A percentile compares a stretch with the other conserved stretches of the same genome.
These are phyloP conservation scores for Corchorus capsularis DNA, from an alignment of 345 rosid genomes.

Conservation along the genomic window DNA sequence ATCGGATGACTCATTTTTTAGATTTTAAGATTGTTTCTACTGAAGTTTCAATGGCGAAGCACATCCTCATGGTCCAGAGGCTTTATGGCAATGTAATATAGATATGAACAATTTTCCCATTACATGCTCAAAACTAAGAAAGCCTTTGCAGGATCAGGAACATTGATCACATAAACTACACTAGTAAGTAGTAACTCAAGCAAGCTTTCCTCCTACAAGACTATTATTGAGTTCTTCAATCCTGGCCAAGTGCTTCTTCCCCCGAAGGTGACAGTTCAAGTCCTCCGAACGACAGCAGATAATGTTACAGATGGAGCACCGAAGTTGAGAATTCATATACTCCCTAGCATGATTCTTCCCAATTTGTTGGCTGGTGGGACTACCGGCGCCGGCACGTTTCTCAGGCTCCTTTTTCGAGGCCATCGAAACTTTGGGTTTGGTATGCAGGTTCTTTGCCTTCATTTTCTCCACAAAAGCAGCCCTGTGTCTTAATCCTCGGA, in stretches of 20 bases:
- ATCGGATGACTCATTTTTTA: too few species aligned
- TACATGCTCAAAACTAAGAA: constrained; percentile 7
- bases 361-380: not conserved
- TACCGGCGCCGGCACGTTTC: not conserved
- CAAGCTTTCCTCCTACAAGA: not conserved
- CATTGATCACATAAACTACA: not conserved
- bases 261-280: constrained; percentile 8
- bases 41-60: too few species aligned
- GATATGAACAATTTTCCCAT: not conserved
- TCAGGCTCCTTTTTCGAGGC: not conserved
- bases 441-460: constrained; percentile 22
- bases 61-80: too few species aligned
- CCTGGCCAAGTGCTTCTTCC: constrained; percentile 11
- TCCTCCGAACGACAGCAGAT: not conserved
- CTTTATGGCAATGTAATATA: not conserved
- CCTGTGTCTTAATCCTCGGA: constrained; percentile 31
- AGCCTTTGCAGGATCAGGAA: too few species aligned
- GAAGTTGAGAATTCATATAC: not conserved
- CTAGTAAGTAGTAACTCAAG: not conserved
- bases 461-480: constrained; percentile 12
- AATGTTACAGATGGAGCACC: constrained; percentile 19
- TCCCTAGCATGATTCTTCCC: not conserved
- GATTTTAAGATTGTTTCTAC: too few species aligned
- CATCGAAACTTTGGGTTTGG: constrained; percentile 1
- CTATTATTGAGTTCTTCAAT: not conserved